Conservation (phyloP, 2,329 filamentous ascomycete genomes). For the Alternaria panax region DNA sequence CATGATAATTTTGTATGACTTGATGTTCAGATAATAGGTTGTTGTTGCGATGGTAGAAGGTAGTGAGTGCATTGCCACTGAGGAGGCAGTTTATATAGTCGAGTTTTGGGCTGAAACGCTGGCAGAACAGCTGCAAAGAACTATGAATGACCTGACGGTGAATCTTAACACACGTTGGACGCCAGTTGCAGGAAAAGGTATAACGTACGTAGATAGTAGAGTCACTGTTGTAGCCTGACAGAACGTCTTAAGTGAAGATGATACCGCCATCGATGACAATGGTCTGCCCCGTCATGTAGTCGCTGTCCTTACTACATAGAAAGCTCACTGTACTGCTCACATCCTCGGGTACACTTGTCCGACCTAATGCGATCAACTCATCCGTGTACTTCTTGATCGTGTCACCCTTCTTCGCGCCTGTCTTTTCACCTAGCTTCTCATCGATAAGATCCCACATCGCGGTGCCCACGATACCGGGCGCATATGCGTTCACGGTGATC, state of each 20-base stretch:
- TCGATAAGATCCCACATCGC: slow-evolving; percentile 75
- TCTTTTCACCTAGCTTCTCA: slow-evolving; percentile 62
- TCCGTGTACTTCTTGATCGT: slow-evolving; percentile 63
- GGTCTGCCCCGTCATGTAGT: slow-evolving; percentile 72
- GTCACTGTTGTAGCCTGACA: neutral
- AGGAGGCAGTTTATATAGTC: neutral
- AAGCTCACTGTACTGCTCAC: slow-evolving; percentile 70
- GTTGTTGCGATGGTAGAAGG: neutral
- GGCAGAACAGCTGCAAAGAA: neutral
- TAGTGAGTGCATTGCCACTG: neutral
- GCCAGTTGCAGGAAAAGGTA: neutral
- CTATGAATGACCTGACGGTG: neutral
- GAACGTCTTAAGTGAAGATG: slow-evolving; percentile 50
- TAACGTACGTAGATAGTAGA: neutral
- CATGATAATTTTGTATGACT: neutral
- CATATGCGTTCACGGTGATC: slow-evolving; percentile 73
- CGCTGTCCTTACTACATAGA: slow-evolving; percentile 64
- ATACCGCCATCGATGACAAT: slow-evolving; percentile 69
- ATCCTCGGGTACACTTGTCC: slow-evolving; percentile 68
- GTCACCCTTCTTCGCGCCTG: slow-evolving; percentile 60
- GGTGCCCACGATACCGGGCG: slow-evolving; percentile 71
- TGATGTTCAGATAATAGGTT: neutral
- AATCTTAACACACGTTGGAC: neutral
- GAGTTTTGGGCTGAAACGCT: neutral
- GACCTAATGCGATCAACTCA: slow-evolving; percentile 64